Percentiles rank a stretch among this genome's conserved stretches.
phyloP scores from a whole-genome alignment of 805 yeast species.

The Lipomyces oligophaga region DNA sequence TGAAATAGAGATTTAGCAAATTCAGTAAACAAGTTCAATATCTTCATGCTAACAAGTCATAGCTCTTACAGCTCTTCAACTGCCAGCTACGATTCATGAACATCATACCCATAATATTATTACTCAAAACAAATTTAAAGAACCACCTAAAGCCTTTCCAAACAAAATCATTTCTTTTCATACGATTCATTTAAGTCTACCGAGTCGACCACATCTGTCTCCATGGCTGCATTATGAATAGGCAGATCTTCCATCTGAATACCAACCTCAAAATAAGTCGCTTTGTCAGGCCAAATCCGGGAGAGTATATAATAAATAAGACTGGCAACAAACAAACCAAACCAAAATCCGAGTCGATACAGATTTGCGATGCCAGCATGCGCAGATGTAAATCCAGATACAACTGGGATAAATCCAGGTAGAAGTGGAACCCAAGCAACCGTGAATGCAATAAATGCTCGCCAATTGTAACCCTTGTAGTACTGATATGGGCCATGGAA shows the following conservation, averaged over 20 bases:
- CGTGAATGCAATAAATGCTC: conserved; percentile 40
- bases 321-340: conserved; percentile 28
- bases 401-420: conserved; percentile 33
- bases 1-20: too few species aligned
- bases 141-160: not conserved
- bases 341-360: conserved; percentile 30
- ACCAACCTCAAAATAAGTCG: conserved; percentile 19
- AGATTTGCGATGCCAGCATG: conserved; percentile 26
- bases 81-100: too few species aligned
- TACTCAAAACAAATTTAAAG: not conserved
- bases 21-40: too few species aligned
- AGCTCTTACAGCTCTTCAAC: too few species aligned
- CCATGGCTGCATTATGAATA: not conserved
- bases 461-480: conserved; percentile 45
- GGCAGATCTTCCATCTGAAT: not conserved
- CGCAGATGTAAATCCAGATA: conserved; percentile 14
- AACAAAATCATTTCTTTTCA: not conserved
- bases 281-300: conserved; percentile 20
- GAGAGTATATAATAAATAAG: conserved; percentile 22
- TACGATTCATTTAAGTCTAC: not conserved
- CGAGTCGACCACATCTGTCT: not conserved
- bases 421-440: conserved; percentile 30
- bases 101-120: too few species aligned
- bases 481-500: conserved; percentile 41
- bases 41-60: too few species aligned